These are phyloP conservation scores for Dothistroma septosporum DNA, from an alignment of 2,329 filamentous ascomycete species.

Conservation along the genomic window DNA sequence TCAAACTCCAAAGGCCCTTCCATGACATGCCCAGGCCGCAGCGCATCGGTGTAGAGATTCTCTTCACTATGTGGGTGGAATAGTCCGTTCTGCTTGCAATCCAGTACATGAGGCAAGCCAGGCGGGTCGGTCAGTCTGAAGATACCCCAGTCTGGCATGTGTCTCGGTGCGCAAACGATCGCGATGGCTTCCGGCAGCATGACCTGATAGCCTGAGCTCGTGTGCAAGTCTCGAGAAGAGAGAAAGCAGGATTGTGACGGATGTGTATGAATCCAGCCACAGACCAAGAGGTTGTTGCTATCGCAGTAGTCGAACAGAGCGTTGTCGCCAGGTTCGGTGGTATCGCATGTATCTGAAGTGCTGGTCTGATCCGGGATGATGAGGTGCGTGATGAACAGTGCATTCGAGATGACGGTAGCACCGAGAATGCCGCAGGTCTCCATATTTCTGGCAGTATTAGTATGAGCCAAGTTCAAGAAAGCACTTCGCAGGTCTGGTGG, in stretches of 20 bases:
- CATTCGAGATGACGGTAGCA: slow-evolving; percentile 85
- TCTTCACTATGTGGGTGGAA: slow-evolving; percentile 74
- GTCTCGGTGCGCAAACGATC: slow-evolving; percentile 88
- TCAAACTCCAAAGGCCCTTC: slow-evolving; percentile 58
- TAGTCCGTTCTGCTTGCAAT: slow-evolving; percentile 70
- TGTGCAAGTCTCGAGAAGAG: slow-evolving; percentile 90
- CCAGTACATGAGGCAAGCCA: slow-evolving; percentile 76
- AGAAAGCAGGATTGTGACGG: slow-evolving; percentile 97
- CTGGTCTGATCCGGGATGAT: slow-evolving; percentile 87
- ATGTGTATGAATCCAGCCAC: slow-evolving; percentile 98
- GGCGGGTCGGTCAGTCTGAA: slow-evolving; percentile 93
- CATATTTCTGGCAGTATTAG: slow-evolving; percentile 75
- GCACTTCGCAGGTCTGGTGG: slow-evolving; percentile 67
- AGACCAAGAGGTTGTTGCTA: slow-evolving; percentile 72
- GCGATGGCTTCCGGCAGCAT: slow-evolving; percentile 97
- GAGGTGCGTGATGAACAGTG: slow-evolving; percentile 82
- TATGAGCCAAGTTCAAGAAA: slow-evolving; percentile 69
- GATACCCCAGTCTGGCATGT: slow-evolving; percentile 74
- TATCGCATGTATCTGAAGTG: slow-evolving; percentile 92
- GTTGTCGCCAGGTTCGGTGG: slow-evolving; percentile 67
- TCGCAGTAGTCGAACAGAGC: slow-evolving; percentile 87
- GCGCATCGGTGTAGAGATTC: slow-evolving; percentile 73
- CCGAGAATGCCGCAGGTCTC: slow-evolving; percentile 96
- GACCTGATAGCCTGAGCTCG: slow-evolving; percentile 87
- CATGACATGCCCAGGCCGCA: slow-evolving; percentile 56